Evolutionary conservation across 108 stramenopile genomes (phyloP).

Genomic region (Nitzschia inconspicua): DNA sequence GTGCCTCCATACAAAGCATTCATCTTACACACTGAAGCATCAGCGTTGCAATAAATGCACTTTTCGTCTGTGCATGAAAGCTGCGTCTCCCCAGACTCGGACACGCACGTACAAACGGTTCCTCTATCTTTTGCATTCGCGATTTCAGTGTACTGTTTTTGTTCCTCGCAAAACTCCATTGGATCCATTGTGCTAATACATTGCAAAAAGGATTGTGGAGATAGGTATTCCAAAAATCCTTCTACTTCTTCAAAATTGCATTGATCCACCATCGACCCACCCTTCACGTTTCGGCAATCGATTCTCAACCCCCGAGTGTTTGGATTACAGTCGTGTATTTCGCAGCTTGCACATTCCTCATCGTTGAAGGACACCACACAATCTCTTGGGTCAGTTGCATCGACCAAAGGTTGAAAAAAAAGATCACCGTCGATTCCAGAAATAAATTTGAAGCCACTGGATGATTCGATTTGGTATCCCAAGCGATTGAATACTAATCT

Average conservation of each 20-base stretch:
- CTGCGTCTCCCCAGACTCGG: neutral
- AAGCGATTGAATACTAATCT: too few species aligned
- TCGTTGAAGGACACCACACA: neutral
- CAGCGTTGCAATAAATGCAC: neutral
- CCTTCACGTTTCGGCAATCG: too few species aligned
- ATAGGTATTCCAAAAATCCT: neutral
- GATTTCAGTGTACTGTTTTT: neutral
- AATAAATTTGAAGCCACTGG: too few species aligned
- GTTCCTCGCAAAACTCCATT: neutral
- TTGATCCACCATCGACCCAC: too few species aligned
- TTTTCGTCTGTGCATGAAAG: neutral
- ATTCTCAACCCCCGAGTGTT: too few species aligned
- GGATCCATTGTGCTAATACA: neutral
- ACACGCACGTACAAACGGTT: neutral
- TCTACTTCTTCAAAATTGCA: too few species aligned
- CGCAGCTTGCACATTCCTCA: neutral
- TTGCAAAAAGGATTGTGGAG: neutral
- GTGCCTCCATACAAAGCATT: neutral
- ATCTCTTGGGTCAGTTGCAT: too few species aligned
- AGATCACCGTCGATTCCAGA: too few species aligned
- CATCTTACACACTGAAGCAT: neutral
- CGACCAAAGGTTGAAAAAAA: too few species aligned
- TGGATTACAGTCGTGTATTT: neutral
- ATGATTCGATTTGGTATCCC: too few species aligned
- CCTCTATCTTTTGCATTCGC: neutral